Evolutionary conservation across 2,329 filamentous ascomycete genomes (phyloP).

Genomic region (Diplodia intermedia): DNA sequence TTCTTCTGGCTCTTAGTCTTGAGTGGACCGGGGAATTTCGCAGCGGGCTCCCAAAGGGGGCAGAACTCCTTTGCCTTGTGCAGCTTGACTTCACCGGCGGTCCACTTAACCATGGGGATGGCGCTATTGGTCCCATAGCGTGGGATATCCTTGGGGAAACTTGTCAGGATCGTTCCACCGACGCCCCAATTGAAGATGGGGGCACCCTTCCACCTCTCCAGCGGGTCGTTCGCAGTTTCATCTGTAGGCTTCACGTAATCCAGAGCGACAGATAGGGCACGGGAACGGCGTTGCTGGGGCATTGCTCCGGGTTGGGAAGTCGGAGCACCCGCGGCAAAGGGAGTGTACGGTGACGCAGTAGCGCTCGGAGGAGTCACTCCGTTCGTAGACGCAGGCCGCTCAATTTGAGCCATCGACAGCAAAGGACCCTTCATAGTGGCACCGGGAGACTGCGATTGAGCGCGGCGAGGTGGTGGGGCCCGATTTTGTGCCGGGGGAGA

Average conservation of each 20-base stretch:
- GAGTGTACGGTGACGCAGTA: conserved; percentile 37
- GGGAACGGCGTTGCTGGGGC: conserved; percentile 40
- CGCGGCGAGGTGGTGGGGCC: conserved; percentile 37
- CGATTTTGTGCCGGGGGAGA: conserved; percentile 18
- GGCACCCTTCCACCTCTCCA: conserved; percentile 89
- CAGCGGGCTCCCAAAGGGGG: conserved; percentile 72
- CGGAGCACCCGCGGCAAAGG: conserved; percentile 28
- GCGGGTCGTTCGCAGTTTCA: conserved; percentile 69
- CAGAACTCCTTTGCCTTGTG: conserved; percentile 75
- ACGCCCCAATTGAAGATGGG: conserved; percentile 89
- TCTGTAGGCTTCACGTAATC: conserved; percentile 64
- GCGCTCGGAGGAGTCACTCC: conserved; percentile 51
- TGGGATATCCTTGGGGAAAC: conserved; percentile 87
- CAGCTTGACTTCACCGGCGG: conserved; percentile 81
- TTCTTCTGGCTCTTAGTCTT: conserved; percentile 95
- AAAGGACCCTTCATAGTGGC: conserved; percentile 58
- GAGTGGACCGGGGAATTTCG: conserved; percentile 88
- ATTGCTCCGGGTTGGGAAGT: background rate
- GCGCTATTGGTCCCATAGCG: conserved; percentile 79
- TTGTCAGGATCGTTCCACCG: conserved; percentile 80
- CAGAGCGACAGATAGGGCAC: conserved; percentile 57
- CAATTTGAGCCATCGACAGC: conserved; percentile 51
- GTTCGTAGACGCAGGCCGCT: conserved; percentile 63
- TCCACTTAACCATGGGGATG: conserved; percentile 79
- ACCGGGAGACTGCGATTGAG: conserved; percentile 67